Evolutionary conservation across 768 basidiomycete genomes (phyloP).

Genomic region (Leucocoprinus birnbaumii): DNA sequence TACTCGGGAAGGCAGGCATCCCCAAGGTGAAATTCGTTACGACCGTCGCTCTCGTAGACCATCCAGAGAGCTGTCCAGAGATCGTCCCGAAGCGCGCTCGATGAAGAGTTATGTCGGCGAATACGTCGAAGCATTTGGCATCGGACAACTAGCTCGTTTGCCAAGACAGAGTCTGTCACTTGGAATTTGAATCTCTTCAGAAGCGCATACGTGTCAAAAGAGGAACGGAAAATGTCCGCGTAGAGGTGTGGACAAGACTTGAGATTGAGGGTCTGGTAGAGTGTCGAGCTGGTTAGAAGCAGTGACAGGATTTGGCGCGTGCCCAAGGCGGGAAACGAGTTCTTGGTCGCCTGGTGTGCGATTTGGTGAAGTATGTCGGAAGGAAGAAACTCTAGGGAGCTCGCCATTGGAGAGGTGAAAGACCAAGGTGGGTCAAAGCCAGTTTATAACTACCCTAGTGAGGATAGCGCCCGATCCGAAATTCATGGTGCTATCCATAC

Average conservation of each 20-base stretch:
- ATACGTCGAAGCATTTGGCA: conserved; percentile 47
- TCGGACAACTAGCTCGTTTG: conserved; percentile 46
- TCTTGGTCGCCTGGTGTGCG: conserved; percentile 42
- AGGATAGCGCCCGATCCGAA: conserved; percentile 2
- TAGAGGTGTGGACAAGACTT: conserved; percentile 50
- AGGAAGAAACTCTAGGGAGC: conserved; percentile 47
- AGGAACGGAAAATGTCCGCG: conserved; percentile 47
- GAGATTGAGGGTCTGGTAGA: conserved; percentile 42
- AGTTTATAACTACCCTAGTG: conserved; percentile 5
- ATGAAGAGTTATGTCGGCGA: conserved; percentile 30
- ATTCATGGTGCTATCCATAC: conserved; percentile 3
- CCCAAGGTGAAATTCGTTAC: conserved; percentile 44
- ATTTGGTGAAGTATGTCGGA: conserved; percentile 56
- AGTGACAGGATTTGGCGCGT: conserved; percentile 39
- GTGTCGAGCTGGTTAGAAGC: conserved; percentile 39
- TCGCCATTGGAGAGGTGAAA: conserved; percentile 30
- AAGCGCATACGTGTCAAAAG: conserved; percentile 40
- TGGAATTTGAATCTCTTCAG: conserved; percentile 19
- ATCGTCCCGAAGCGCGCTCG: conserved; percentile 34
- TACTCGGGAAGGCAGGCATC: conserved; percentile 37
- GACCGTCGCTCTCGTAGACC: conserved; percentile 52
- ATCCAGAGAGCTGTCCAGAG: conserved; percentile 59
- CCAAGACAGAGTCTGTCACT: conserved; percentile 39
- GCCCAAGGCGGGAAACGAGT: conserved; percentile 25
- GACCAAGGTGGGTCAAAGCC: not conserved